Evolutionary conservation across 176 grass and related monocot species (phyloP), one percentile per base, ranked within the genome.

Genomic region (Zoysia pacifica): DNA sequence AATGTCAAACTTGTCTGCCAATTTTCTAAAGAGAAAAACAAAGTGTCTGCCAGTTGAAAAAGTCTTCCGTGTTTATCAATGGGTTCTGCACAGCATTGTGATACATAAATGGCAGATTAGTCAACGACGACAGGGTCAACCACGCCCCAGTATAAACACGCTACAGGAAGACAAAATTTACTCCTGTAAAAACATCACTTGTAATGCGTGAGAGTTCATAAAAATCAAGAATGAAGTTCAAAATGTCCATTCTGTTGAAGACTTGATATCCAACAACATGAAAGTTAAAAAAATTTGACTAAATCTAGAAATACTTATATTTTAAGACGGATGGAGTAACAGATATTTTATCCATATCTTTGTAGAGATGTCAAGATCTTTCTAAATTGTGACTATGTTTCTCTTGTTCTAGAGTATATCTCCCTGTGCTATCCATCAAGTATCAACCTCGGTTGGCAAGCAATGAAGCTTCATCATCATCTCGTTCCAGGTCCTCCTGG

Each of bases 361-460:
- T 5, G 40, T 56, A 18, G 36, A 72, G 63, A 14, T 44, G 15
- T 36, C 55, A 52, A 58, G 56, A 2, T 64, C 49, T 50, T 67
- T 51, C 19, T 78, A 54, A 77, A 62, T 43, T 18, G 54, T 44
- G 81, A 77, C 50, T 81, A 77, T 81, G 28, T 11, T 59, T 8
- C 45, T 54, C 11, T 14, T 82, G 79, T 78, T 45, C 61, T 62
- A 48, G 61, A 52, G 70, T 67, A 56, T 69, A 46, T 15, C 11
- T 62, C 11, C 2, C 8, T 73, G 18, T 80, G 71, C 65, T 39
- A 73, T 83, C 10, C 64, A 45, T 87, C 74, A 90, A 69, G 40
- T 79, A 78, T 88, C 85, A 95, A 16, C 79, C 80, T 39, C 81
- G 88, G 59, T 81, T 78, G 77, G 88, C 85, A 67, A 95, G 86